Percentiles rank a stretch among this genome's conserved stretches.
Evolutionary conservation across 2,329 filamentous ascomycete genomes (phyloP).

Genomic region (Rutstroemia sp.): DNA sequence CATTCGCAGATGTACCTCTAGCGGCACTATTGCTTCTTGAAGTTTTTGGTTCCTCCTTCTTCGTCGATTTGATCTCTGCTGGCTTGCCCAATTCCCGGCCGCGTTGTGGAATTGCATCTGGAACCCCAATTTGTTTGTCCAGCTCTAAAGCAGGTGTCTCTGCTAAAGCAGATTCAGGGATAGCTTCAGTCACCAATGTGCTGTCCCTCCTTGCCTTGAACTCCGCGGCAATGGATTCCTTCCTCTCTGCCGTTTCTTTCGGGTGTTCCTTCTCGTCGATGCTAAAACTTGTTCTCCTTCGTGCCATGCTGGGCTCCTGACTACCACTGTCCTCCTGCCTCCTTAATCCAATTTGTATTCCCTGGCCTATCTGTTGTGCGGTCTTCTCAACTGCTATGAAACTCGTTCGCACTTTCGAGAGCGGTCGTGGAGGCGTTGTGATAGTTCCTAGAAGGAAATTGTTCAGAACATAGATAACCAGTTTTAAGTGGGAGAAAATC

Average conservation of each 20-base stretch:
- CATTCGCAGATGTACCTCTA: not conserved
- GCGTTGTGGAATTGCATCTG: constrained; percentile 9
- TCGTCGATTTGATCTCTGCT: constrained; percentile 14
- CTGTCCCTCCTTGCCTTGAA: constrained; percentile 22
- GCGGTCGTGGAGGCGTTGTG: constrained; percentile 49
- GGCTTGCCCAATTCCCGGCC: constrained; percentile 5
- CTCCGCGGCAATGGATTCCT: constrained; percentile 22
- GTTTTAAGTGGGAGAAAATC: constrained; percentile 10
- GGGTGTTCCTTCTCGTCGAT: constrained; percentile 22
- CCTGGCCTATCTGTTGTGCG: constrained; percentile 28
- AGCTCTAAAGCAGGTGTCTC: constrained; percentile 19
- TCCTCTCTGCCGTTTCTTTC: constrained; percentile 19
- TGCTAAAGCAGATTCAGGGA: constrained; percentile 24
- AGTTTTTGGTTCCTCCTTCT: constrained; percentile 5
- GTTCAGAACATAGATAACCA: constrained; percentile 13
- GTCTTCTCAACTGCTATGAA: constrained; percentile 63
- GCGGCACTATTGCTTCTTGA: not conserved
- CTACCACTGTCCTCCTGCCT: constrained; percentile 28
- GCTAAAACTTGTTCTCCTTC: constrained; percentile 25
- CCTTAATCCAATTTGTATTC: constrained; percentile 35
- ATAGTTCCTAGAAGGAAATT: constrained; percentile 18
- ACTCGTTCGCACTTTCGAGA: constrained; percentile 68
- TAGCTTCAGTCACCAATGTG: constrained; percentile 20
- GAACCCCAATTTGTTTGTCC: constrained; percentile 15
- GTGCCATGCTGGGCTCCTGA: constrained; percentile 22